Evolutionary conservation across 495 filamentous ascomycete genomes (phyloP).

Genomic region (Staphylotrichum longicolle): DNA sequence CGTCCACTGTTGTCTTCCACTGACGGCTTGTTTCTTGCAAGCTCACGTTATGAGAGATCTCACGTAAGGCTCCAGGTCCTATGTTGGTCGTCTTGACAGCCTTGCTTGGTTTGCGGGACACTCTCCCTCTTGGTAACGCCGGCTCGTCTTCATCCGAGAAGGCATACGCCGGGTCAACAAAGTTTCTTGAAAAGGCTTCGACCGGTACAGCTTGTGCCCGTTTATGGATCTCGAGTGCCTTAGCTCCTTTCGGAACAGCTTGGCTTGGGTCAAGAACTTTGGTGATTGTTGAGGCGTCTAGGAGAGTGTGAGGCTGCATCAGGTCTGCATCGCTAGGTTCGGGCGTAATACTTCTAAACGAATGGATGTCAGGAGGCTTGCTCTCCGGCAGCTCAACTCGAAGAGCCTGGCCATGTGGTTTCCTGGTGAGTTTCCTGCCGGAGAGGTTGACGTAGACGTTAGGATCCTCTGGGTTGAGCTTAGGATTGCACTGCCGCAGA

Average conservation of each 20-base stretch:
- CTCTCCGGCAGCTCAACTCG: conserved; percentile 26
- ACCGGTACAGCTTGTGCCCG: not conserved
- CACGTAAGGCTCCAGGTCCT: not conserved
- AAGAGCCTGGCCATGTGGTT: conserved; percentile 30
- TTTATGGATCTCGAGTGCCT: not conserved
- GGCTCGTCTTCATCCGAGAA: conserved; percentile 46
- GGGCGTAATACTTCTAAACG: conserved; percentile 18
- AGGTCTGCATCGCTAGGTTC: conserved; percentile 20
- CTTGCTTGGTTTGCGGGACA: conserved; percentile 6
- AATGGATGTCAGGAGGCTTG: conserved; percentile 12
- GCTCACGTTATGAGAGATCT: not conserved
- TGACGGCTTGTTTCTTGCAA: not conserved
- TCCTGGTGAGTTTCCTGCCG: conserved; percentile 12
- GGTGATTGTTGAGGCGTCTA: not conserved
- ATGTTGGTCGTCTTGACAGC: not conserved
- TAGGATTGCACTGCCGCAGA: not conserved
- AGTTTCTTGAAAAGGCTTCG: conserved; percentile 34
- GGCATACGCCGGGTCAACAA: conserved; percentile 36
- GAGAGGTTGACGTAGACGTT: conserved; percentile 23
- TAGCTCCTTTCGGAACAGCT: not conserved
- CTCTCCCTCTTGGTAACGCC: conserved; percentile 20
- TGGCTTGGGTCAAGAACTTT: not conserved
- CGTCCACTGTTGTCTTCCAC: not conserved
- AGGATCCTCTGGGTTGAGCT: not conserved
- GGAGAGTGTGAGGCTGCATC: too few relatives aligned